These are phyloP conservation scores for Aspergillus hortae DNA, from an alignment of 2,329 filamentous ascomycete species.

Conservation along the genomic window DNA sequence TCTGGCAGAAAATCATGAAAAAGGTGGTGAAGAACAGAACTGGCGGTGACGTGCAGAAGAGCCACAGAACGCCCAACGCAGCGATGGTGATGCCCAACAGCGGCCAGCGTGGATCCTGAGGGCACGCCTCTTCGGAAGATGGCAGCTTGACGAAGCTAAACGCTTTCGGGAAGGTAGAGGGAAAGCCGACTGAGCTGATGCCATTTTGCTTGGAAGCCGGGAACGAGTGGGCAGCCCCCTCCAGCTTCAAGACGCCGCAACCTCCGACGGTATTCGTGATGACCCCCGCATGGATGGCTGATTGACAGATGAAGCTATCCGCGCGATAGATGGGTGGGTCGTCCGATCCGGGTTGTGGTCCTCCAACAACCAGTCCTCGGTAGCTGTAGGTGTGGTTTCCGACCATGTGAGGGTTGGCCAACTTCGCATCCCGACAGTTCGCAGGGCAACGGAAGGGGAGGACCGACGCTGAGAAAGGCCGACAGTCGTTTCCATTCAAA, in stretches of 20 bases:
- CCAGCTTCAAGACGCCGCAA: constrained; percentile 73
- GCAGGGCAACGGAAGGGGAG: constrained; percentile 57
- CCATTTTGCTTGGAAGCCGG: constrained; percentile 64
- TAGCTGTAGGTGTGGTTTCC: constrained; percentile 53
- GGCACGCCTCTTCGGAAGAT: constrained; percentile 55
- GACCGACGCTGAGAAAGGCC: constrained; percentile 51
- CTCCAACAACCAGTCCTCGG: constrained; percentile 51
- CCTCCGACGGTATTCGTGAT: constrained; percentile 69
- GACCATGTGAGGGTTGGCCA: constrained; percentile 50
- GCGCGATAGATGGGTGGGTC: constrained; percentile 68
- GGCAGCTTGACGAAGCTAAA: constrained; percentile 70
- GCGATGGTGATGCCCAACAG: constrained; percentile 75
- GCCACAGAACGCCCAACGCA: constrained; percentile 72
- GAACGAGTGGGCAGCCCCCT: constrained; percentile 66
- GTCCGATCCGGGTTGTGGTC: constrained; percentile 36
- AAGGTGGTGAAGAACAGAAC: constrained; percentile 86
- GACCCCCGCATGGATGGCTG: constrained; percentile 79
- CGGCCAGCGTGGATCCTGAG: constrained; percentile 78
- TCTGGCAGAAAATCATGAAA: constrained; percentile 79
- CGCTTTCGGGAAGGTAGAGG: constrained; percentile 84
- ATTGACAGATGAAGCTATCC: constrained; percentile 82
- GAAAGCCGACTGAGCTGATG: constrained; percentile 73
- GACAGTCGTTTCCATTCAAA: constrained; percentile 53
- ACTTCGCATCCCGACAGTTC: constrained; percentile 46
- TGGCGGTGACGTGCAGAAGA: constrained; percentile 74